Conservation (phyloP, 352 stramenopile species). For the Plasmopara viticola region DNA sequence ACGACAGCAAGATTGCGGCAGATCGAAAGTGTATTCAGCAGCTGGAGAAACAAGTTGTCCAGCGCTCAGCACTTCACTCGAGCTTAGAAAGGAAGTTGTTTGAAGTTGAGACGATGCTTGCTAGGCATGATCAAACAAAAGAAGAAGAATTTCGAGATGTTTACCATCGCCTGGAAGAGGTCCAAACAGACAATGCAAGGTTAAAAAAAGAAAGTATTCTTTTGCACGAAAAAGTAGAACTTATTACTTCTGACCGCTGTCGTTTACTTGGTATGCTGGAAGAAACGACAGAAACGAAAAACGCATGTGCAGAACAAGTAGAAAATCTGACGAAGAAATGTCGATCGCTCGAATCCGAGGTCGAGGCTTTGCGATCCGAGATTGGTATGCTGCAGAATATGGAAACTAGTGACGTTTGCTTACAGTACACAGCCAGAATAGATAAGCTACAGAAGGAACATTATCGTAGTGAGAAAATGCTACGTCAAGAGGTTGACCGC, state of each 20-base stretch:
- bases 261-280: conserved; percentile 27
- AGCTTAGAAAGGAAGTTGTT: conserved; percentile 67
- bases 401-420: conserved; percentile 44
- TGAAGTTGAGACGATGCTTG: conserved; percentile 55
- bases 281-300: conserved; percentile 40
- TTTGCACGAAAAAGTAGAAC: conserved; percentile 23
- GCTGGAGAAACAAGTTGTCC: conserved; percentile 67
- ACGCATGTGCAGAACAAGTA: conserved; percentile 47
- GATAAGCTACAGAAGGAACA: conserved; percentile 50
- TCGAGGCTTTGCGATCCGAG: conserved; percentile 54
- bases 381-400: conserved; percentile 61
- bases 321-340: conserved; percentile 37
- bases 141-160: conserved; percentile 34
- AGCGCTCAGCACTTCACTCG: conserved; percentile 54
- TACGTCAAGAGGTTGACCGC: conserved; percentile 46
- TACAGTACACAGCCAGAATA: conserved; percentile 39
- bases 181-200: conserved; percentile 16
- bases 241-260: conserved; percentile 31
- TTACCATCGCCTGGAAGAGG: conserved; percentile 25
- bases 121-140: conserved; percentile 45
- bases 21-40: conserved; percentile 66
- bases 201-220: conserved; percentile 39
- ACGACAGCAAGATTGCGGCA: conserved; percentile 54
- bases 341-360: conserved; percentile 33
- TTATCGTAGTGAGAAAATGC: conserved; percentile 29